These are phyloP conservation scores for Apiospora malaysiana DNA, from an alignment of 2,329 filamentous ascomycete species.

Conservation along the genomic window DNA sequence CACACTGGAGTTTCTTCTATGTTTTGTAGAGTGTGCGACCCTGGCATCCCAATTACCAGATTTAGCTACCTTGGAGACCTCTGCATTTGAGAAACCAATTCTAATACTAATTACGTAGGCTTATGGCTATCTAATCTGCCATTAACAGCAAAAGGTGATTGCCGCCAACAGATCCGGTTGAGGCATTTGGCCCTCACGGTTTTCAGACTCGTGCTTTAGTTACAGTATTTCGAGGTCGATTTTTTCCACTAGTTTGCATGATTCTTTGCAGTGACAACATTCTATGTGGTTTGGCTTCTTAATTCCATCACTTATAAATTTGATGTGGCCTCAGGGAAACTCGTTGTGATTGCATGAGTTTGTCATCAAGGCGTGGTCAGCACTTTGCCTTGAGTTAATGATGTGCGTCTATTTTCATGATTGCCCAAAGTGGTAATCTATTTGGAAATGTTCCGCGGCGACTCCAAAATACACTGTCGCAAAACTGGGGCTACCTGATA, in stretches of 20 bases:
- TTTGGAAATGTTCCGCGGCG: neutral
- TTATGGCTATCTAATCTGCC: neutral
- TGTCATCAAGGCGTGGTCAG: neutral
- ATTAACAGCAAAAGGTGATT: conserved; percentile 7
- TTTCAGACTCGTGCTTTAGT: conserved; percentile 6
- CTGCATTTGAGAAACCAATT: neutral
- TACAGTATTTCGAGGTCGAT: neutral
- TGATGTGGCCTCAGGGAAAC: neutral
- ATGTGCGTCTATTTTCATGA: neutral
- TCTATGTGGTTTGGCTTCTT: neutral
- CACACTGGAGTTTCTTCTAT: neutral
- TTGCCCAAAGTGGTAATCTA: neutral
- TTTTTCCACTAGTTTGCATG: conserved; percentile 2
- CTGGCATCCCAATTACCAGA: conserved; percentile 8
- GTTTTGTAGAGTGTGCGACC: neutral
- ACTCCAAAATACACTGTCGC: conserved; percentile 3
- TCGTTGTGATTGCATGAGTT: conserved; percentile 6
- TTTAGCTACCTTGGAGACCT: conserved; percentile 1
- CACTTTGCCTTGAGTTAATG: neutral
- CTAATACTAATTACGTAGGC: conserved; percentile 3
- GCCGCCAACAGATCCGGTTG: neutral
- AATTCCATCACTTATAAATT: neutral
- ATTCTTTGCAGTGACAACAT: conserved; percentile 7
- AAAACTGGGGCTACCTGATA: conserved; percentile 1
- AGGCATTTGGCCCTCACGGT: neutral